Evolutionary conservation across 805 yeast genomes (phyloP).

Genomic region (Wickerhamiella australiensis): DNA sequence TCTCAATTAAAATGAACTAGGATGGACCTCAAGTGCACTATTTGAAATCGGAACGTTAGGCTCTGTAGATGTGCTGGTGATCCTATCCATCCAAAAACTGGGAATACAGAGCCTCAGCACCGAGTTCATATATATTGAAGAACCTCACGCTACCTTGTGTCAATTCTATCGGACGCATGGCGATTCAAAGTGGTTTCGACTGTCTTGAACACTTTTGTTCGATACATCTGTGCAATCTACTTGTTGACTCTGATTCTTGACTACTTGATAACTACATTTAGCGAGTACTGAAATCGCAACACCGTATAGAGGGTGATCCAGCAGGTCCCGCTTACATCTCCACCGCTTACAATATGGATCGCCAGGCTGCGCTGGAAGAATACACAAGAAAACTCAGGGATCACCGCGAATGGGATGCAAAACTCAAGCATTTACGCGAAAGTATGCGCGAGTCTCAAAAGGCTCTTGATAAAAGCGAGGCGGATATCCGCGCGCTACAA

Average conservation of each 20-base stretch:
- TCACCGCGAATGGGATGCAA: constrained; percentile 89
- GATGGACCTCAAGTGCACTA: too few relatives aligned
- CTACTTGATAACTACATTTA: neutral
- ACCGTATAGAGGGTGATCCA: neutral
- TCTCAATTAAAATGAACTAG: neutral
- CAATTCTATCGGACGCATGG: too few relatives aligned
- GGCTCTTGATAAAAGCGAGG: constrained; percentile 84
- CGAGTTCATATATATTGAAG: too few relatives aligned
- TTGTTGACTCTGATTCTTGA: too few relatives aligned
- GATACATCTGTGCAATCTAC: too few relatives aligned
- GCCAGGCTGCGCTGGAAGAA: constrained; percentile 62
- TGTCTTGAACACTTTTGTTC: too few relatives aligned
- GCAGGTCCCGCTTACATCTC: neutral
- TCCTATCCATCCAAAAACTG: too few relatives aligned
- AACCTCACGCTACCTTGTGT: too few relatives aligned
- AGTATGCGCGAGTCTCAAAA: constrained; percentile 73
- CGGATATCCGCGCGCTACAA: constrained; percentile 92
- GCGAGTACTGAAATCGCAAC: neutral
- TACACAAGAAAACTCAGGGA: constrained; percentile 80
- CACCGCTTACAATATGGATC: constrained; percentile 32
- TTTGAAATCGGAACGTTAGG: too few relatives aligned
- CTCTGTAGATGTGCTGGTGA: too few relatives aligned
- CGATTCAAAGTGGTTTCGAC: too few relatives aligned
- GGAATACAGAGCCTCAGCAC: too few relatives aligned
- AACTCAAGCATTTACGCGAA: constrained; percentile 70